phyloP scores from a whole-genome alignment of 108 stramenopile genomes.

The Fistulifera pelliculosa region DNA sequence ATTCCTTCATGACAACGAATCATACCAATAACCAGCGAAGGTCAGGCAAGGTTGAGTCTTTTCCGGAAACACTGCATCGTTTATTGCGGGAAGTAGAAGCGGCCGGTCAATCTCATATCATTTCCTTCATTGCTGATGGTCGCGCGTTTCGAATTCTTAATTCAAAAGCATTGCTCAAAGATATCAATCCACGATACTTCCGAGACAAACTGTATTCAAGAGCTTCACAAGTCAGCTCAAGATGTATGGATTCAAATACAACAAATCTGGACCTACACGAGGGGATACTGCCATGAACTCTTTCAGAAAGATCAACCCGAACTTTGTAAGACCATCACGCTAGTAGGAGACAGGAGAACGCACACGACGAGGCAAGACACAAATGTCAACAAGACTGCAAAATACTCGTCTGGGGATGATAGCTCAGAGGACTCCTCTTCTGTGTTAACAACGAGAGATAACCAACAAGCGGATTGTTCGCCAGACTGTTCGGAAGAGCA shows the following conservation, averaged over 20 bases:
- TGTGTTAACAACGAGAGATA: too few species aligned
- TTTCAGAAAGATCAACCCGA: slow-evolving; percentile 56
- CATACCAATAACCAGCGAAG: too few species aligned
- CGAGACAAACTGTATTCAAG: slow-evolving; percentile 69
- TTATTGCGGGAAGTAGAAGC: slow-evolving; percentile 56
- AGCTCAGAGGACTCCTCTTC: too few species aligned
- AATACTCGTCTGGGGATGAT: too few species aligned
- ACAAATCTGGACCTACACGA: slow-evolving; percentile 63
- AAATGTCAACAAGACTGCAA: too few species aligned
- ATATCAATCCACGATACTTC: slow-evolving; percentile 83
- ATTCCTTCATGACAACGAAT: too few species aligned
- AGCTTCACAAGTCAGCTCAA: slow-evolving; percentile 91
- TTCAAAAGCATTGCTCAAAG: slow-evolving; percentile 52
- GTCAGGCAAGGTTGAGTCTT: slow-evolving; percentile 24
- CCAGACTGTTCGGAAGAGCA: too few species aligned
- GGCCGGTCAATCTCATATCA: slow-evolving; percentile 48
- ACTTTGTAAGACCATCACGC: too few species aligned
- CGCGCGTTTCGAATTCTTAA: slow-evolving; percentile 63
- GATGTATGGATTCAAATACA: slow-evolving; percentile 69
- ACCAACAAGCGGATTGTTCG: too few species aligned
- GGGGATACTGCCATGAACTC: slow-evolving; percentile 77
- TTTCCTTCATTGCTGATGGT: slow-evolving; percentile 63
- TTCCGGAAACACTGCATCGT: slow-evolving; percentile 56
- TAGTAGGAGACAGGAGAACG: too few species aligned
- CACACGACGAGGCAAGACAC: too few species aligned